Conservation (phyloP, 306 rosid genomes). For the Prinsepia uniflora region DNA sequence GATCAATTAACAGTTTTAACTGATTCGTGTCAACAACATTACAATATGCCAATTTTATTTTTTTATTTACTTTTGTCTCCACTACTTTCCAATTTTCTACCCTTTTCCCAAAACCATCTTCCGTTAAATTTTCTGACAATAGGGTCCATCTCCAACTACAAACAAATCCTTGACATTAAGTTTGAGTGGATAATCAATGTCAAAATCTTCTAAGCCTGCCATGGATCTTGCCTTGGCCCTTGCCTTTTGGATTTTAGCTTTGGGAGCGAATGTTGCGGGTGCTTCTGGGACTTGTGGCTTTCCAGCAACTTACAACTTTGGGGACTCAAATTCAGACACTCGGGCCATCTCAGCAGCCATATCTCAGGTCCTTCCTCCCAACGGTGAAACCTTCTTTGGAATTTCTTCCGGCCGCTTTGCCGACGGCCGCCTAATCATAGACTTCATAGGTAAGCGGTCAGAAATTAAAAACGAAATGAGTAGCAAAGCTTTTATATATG, state of each 20-base stretch:
- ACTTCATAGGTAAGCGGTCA: conserved; percentile 45
- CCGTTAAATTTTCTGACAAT: neutral
- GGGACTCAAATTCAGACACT: conserved; percentile 96
- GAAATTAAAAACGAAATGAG: neutral
- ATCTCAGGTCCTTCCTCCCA: conserved; percentile 42
- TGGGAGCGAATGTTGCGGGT: conserved; percentile 12
- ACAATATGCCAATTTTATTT: too few species aligned
- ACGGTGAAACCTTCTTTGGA: conserved; percentile 82
- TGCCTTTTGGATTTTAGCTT: conserved; percentile 22
- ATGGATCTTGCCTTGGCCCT: conserved; percentile 18
- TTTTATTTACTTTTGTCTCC: too few species aligned
- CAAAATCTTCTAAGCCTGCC: neutral
- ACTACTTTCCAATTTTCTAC: neutral
- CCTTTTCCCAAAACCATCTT: neutral
- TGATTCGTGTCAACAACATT: too few species aligned
- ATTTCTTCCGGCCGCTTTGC: conserved; percentile 58
- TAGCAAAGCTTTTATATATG: neutral
- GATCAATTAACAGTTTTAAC: too few species aligned
- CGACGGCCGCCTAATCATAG: conserved; percentile 83
- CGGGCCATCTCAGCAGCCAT: conserved; percentile 67
- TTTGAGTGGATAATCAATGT: too few species aligned
- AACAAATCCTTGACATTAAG: neutral
- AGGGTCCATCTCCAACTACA: neutral
- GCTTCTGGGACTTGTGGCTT: conserved; percentile 37
- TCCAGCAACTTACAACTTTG: conserved; percentile 82